These are phyloP conservation scores for Brassica juncea DNA, from an alignment of 345 rosid species.

Conservation along the genomic window DNA sequence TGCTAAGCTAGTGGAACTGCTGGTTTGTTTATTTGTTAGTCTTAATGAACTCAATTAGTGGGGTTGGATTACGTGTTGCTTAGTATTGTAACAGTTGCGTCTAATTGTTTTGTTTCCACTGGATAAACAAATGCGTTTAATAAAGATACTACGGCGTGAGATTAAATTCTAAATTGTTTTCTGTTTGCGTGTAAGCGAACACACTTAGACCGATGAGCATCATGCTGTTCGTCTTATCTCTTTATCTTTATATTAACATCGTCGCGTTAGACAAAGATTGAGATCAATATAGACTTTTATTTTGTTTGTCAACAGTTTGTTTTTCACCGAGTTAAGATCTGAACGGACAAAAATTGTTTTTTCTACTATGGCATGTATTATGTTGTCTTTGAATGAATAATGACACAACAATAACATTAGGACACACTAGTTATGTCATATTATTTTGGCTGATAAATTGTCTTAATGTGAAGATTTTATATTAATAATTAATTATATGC, in stretches of 20 bases:
- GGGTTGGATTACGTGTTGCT: neutral
- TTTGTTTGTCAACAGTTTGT: neutral
- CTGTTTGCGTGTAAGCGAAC: no score
- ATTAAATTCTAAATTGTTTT: no score
- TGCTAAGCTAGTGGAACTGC: slow-evolving; percentile 1
- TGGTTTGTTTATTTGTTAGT: neutral
- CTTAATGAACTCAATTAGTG: neutral
- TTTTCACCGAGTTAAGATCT: neutral
- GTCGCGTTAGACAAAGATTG: neutral
- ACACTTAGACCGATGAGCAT: no score
- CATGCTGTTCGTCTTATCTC: no score
- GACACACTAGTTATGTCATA: neutral
- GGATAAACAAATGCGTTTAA: neutral
- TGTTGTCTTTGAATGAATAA: neutral
- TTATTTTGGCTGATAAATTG: neutral
- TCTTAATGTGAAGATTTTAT: neutral
- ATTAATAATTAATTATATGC: neutral
- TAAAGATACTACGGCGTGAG: no score
- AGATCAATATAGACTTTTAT: neutral
- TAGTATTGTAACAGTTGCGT: neutral
- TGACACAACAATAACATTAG: neutral
- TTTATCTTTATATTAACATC: no score
- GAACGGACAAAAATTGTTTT: neutral
- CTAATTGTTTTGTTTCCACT: neutral
- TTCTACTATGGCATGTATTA: neutral